phyloP scores from a whole-genome alignment of 345 rosid genomes.

The Bretschneidera sinensis region DNA sequence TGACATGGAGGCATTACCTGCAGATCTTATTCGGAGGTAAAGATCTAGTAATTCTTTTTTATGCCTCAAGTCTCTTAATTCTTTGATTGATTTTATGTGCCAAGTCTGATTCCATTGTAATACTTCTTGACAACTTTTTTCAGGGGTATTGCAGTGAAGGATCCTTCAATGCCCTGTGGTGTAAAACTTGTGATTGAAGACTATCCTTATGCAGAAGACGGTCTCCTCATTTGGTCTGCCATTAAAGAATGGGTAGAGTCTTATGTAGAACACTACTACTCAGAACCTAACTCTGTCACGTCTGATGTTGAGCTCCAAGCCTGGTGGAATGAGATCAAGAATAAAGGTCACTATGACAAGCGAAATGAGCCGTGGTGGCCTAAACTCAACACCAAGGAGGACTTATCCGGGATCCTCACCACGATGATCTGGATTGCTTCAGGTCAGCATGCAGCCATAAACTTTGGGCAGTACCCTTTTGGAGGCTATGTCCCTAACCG shows the following conservation, averaged over 20 bases:
- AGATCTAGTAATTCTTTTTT: neutral
- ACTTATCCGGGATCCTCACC: constrained; percentile 65
- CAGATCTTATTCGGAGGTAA: constrained; percentile 87
- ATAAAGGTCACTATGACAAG: constrained; percentile 82
- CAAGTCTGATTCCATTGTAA: too few relatives aligned
- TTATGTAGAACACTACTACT: constrained; percentile 69
- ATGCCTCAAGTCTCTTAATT: neutral
- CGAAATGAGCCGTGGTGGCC: constrained; percentile 95
- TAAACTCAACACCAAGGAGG: constrained; percentile 62
- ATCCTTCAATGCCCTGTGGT: constrained; percentile 67
- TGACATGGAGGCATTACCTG: constrained; percentile 92
- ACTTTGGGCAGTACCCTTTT: constrained; percentile 93
- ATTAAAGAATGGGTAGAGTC: constrained; percentile 68
- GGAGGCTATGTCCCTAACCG: constrained; percentile 95
- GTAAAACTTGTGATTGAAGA: constrained; percentile 77
- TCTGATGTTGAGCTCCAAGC: constrained; percentile 80
- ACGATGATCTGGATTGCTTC: constrained; percentile 85
- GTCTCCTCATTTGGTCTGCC: constrained; percentile 87
- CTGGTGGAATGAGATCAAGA: constrained; percentile 95
- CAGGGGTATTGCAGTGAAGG: constrained; percentile 95
- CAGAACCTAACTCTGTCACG: constrained; percentile 46
- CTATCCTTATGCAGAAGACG: constrained; percentile 93
- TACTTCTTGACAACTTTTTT: constrained; percentile 1
- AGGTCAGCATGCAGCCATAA: constrained; percentile 91
- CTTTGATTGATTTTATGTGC: too few relatives aligned